phyloP scores from a whole-genome alignment of 2,329 filamentous ascomycete species.

The Hypoxylon sp. region DNA sequence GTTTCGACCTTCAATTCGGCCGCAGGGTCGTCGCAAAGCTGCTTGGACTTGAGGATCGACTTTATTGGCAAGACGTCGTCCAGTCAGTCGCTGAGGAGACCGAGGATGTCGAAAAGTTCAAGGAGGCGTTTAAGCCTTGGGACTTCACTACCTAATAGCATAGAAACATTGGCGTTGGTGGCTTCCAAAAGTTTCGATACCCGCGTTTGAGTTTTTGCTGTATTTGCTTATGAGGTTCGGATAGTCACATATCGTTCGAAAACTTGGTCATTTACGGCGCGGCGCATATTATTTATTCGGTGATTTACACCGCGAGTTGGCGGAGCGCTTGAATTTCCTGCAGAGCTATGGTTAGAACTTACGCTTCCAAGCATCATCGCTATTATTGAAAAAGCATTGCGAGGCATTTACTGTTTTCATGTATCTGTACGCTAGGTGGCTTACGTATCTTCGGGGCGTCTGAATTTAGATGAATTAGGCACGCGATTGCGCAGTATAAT shows the following conservation, averaged over 20 bases:
- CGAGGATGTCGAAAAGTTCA: conserved; percentile 81
- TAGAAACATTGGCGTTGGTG: conserved; percentile 39
- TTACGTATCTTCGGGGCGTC: background rate
- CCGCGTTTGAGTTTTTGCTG: conserved; percentile 42
- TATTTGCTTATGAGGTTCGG: conserved; percentile 24
- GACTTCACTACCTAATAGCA: conserved; percentile 75
- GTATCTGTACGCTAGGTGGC: background rate
- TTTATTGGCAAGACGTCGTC: conserved; percentile 85
- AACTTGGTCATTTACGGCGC: background rate
- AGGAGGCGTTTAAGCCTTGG: conserved; percentile 83
- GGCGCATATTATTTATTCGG: conserved; percentile 2
- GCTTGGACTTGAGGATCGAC: conserved; percentile 80
- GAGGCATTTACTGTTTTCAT: conserved; percentile 1
- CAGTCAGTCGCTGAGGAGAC: conserved; percentile 84
- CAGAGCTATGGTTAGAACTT: conserved; percentile 1
- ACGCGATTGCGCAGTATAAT: background rate
- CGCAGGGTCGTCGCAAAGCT: conserved; percentile 90
- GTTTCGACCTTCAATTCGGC: conserved; percentile 93
- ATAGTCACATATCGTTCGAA: conserved; percentile 6
- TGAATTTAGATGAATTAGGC: conserved; percentile 1
- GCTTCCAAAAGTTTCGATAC: conserved; percentile 48
- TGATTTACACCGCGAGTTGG: background rate
- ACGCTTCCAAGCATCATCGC: background rate
- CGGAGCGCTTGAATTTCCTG: background rate
- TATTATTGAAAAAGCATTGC: conserved; percentile 10